A percentile compares a stretch with the other conserved stretches of the same genome.
phyloP scores from a whole-genome alignment of 192 early-diverging fungal genomes.

The Piromyces sp. region DNA sequence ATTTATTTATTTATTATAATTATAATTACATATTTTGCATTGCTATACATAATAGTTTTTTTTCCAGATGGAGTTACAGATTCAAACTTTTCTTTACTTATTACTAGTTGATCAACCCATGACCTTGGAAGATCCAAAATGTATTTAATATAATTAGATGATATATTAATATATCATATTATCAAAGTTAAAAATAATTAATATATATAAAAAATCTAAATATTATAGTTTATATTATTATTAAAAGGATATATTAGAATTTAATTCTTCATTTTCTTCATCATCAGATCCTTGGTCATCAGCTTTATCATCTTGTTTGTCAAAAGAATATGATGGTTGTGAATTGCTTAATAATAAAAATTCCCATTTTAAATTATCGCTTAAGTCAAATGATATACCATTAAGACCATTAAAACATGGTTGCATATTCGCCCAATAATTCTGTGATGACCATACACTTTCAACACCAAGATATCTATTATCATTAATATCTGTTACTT shows the following conservation, averaged over 20 bases:
- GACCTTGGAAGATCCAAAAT: constrained; percentile 30
- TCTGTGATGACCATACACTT: constrained; percentile 30
- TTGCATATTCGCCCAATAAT: constrained; percentile 51
- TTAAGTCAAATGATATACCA: constrained; percentile 42
- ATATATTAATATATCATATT: not conserved
- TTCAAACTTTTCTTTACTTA: constrained; percentile 32
- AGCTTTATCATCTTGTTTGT: not conserved
- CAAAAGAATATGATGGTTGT: constrained; percentile 10
- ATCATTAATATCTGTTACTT: constrained; percentile 22
- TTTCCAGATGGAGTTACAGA: constrained; percentile 21
- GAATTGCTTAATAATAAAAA: constrained; percentile 35
- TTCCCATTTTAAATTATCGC: constrained; percentile 44
- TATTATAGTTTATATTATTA: too few species aligned
- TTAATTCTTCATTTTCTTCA: constrained; percentile 3
- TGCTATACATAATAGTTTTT: constrained; percentile 25
- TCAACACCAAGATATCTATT: constrained; percentile 36
- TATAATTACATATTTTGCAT: constrained; percentile 6
- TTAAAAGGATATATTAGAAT: not conserved
- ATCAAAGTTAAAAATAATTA: not conserved
- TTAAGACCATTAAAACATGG: constrained; percentile 38
- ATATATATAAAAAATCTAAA: too few species aligned
- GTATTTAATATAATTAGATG: constrained; percentile 15
- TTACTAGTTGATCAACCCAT: constrained; percentile 25
- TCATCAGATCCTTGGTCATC: constrained; percentile 12
- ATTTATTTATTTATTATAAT: not conserved